phyloP scores from a whole-genome alignment of 768 basidiomycete genomes.

The Suillus paluster region DNA sequence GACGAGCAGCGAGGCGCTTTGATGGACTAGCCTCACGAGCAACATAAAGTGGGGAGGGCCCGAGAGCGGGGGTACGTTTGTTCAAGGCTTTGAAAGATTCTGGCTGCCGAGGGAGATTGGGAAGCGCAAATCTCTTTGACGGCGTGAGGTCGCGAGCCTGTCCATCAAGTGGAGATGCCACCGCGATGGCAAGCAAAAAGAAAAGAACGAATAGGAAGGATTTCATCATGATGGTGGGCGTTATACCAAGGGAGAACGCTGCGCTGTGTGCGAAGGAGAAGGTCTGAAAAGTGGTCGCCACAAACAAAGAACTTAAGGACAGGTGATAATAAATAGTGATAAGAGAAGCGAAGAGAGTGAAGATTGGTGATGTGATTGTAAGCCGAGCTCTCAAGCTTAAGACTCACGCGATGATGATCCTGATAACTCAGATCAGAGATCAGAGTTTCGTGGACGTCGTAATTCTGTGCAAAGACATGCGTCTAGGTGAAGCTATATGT shows the following conservation, averaged over 20 bases:
- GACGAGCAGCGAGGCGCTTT: neutral
- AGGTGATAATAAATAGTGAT: neutral
- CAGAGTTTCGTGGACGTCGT: too few species aligned
- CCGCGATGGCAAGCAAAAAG: neutral
- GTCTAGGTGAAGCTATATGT: too few species aligned
- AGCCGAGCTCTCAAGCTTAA: neutral
- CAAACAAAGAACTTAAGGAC: neutral
- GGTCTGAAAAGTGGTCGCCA: neutral
- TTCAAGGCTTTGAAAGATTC: neutral
- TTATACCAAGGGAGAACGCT: neutral
- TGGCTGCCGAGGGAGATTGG: conserved; percentile 5
- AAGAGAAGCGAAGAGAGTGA: neutral
- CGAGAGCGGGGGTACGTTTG: neutral
- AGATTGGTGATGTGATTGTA: neutral
- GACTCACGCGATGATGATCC: neutral
- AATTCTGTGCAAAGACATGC: too few species aligned
- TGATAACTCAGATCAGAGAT: neutral
- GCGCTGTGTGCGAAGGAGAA: neutral
- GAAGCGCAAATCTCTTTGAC: conserved; percentile 9
- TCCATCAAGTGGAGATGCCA: neutral
- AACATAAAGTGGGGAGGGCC: neutral
- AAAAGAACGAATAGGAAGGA: conserved; percentile 8
- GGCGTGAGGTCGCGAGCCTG: conserved; percentile 10
- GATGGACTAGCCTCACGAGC: neutral
- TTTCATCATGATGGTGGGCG: conserved; percentile 1